Conservation (phyloP, 768 basidiomycete species). For the Auriscalpium microsporum region DNA sequence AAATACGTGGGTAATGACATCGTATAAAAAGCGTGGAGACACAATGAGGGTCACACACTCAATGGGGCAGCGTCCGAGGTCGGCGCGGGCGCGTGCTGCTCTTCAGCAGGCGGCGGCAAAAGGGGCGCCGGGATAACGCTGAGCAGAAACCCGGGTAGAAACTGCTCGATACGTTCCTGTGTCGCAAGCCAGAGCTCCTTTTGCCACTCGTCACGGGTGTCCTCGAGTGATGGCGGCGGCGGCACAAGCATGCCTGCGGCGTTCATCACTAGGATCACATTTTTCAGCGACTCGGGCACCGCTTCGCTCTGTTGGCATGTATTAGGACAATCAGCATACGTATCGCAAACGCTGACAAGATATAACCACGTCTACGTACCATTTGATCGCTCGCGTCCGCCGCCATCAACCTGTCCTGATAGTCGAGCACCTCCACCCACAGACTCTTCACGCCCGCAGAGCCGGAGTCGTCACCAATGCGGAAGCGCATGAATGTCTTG, state of each 20-base stretch:
- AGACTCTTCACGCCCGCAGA: slow-evolving; percentile 42
- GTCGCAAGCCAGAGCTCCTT: slow-evolving; percentile 78
- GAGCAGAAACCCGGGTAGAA: slow-evolving; percentile 83
- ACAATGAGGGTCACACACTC: too few species aligned
- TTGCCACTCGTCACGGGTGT: slow-evolving; percentile 51
- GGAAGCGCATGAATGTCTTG: slow-evolving; percentile 93
- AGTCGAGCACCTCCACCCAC: slow-evolving; percentile 86
- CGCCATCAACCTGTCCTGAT: slow-evolving; percentile 84
- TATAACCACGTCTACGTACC: slow-evolving; percentile 38
- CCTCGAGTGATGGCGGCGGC: slow-evolving; percentile 31
- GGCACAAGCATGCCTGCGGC: slow-evolving; percentile 79
- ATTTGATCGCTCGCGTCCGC: slow-evolving; percentile 78
- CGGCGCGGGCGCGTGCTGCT: too few species aligned
- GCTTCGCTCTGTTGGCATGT: slow-evolving; percentile 71
- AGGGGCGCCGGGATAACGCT: slow-evolving; percentile 50
- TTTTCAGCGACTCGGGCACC: slow-evolving; percentile 92
- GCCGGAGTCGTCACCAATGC: slow-evolving; percentile 57
- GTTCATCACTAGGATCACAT: slow-evolving; percentile 93
- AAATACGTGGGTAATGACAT: too few species aligned
- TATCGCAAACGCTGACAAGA: background rate
- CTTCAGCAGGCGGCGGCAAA: slow-evolving; percentile 5
- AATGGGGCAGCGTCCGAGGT: too few species aligned
- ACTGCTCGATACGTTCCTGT: slow-evolving; percentile 78
- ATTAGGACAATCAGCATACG: background rate
- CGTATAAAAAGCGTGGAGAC: too few species aligned